Evolutionary conservation across 2,329 filamentous ascomycete genomes (phyloP).

Genomic region (Juglanconis sp.): DNA sequence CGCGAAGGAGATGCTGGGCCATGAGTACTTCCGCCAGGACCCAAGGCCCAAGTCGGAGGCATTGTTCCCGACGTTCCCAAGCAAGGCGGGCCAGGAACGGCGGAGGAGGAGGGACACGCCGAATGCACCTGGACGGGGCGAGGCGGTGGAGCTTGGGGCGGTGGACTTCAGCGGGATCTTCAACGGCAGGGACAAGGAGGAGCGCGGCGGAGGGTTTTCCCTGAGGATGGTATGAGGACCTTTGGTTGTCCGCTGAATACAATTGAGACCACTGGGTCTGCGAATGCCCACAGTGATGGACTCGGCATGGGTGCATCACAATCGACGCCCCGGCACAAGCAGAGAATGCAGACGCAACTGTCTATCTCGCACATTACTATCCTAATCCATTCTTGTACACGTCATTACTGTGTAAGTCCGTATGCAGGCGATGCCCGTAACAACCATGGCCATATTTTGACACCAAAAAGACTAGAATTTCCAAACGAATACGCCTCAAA

Average conservation of each 20-base stretch:
- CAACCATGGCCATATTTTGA: constrained; percentile 1
- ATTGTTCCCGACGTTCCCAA: constrained; percentile 96
- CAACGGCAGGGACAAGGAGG: constrained; percentile 61
- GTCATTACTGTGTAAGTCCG: constrained; percentile 17
- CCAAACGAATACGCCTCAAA: constrained; percentile 12
- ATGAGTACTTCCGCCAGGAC: constrained; percentile 84
- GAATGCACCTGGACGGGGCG: constrained; percentile 76
- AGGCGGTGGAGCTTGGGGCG: constrained; percentile 54
- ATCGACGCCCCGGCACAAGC: neutral
- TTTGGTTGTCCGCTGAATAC: neutral
- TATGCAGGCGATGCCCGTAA: constrained; percentile 1
- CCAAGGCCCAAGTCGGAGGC: constrained; percentile 85
- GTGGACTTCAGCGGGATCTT: constrained; percentile 72
- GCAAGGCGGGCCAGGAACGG: constrained; percentile 88
- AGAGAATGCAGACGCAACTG: neutral
- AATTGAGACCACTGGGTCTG: neutral
- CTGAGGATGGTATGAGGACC: constrained; percentile 55
- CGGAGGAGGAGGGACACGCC: constrained; percentile 70
- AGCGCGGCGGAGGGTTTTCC: constrained; percentile 62
- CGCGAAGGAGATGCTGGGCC: constrained; percentile 70
- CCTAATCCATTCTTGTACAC: neutral
- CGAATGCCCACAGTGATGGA: too few relatives aligned
- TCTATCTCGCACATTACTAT: constrained; percentile 12
- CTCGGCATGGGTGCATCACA: too few relatives aligned
- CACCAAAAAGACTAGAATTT: neutral